Evolutionary conservation across 2,329 filamentous ascomycete genomes (phyloP), one percentile per base, ranked within the genome.

Genomic region (Thelonectria discophora): DNA sequence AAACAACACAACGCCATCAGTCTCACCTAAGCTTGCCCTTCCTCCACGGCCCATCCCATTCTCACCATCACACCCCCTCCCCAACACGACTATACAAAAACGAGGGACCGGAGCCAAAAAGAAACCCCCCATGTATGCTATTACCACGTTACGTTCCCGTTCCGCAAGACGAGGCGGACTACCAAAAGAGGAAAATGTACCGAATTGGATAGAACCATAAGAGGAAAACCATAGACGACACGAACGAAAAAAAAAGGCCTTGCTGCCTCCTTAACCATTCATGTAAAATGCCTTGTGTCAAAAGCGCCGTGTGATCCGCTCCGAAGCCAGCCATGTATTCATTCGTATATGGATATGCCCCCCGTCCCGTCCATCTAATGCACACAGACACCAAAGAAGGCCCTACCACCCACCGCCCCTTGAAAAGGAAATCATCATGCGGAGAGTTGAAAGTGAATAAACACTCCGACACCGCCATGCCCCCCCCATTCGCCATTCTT

Each of bases 61-160:
- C 37, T 17, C 21, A 60, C 32, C 50, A 55, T n/a, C 50, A 37
- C 53, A 24, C 21, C 3, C 20, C 43, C 20, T 27, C 27, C 53
- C 20, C 8, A 27, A 32, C 27, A 30, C 27, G 7, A 30, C 27
- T 30, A 8, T 30, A 30, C 27, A 30, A 30, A 2, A 30, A 30
- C 8, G 7, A 30, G 4, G 9, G 9, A 49, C 34, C 21, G 21
- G 6, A 24, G 21, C 21, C n/a, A n/a, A n/a, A 24, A 24, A 24
- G 42, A 24, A n/a, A 24, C n/a, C 50, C 37, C 20, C 21, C 40
- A 55, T 70, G 58, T 69, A 69, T 50, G 64, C 40, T 62, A 69
- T 47, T 49, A 20, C 15, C 42, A 49, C 3, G 27, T 30, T 27
- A 30, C 21, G 27, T 30, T 27, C 20, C 21, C 54, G 32, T 39